These are phyloP conservation scores for Solanum corneliomulleri DNA, from an alignment of 257 asterid genomes.

Conservation along the genomic window DNA sequence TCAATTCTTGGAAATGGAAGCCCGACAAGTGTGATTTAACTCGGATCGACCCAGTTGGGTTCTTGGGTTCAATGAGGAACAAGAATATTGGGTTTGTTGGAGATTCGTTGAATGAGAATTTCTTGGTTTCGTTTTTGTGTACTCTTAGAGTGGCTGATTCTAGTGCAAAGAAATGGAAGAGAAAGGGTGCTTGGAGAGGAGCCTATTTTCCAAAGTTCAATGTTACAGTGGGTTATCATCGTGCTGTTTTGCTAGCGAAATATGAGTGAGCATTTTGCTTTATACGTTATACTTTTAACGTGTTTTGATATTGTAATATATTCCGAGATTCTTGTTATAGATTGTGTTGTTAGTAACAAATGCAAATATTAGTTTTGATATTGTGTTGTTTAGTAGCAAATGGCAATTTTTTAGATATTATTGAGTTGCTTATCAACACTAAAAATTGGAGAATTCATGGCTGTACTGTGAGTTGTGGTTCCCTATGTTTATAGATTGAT, in stretches of 20 bases:
- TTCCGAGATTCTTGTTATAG: not conserved
- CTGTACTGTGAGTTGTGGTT: not conserved
- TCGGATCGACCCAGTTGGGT: slow-evolving; percentile 60
- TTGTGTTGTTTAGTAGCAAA: not conserved
- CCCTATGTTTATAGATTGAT: not conserved
- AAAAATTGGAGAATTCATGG: not conserved
- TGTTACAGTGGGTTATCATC: slow-evolving; percentile 88
- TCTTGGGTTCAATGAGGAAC: slow-evolving; percentile 57
- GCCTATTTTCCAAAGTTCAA: slow-evolving; percentile 81
- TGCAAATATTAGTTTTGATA: not conserved
- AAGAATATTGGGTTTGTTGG: slow-evolving; percentile 90
- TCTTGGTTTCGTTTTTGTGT: slow-evolving; percentile 71
- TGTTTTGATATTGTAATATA: not conserved
- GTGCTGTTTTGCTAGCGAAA: slow-evolving; percentile 83
- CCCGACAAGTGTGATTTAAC: slow-evolving; percentile 57
- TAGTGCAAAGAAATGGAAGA: slow-evolving; percentile 92
- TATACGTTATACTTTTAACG: not conserved
- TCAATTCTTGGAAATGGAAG: slow-evolving; percentile 94
- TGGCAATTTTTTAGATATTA: not conserved
- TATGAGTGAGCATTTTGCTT: slow-evolving; percentile 42
- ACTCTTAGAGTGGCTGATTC: slow-evolving; percentile 52
- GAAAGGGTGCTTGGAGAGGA: slow-evolving; percentile 95
- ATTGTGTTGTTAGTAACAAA: not conserved
- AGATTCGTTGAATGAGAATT: slow-evolving; percentile 88
- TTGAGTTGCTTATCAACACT: not conserved